These are phyloP conservation scores for Quercus alba DNA, from an alignment of 306 rosid genomes.

Conservation along the genomic window DNA sequence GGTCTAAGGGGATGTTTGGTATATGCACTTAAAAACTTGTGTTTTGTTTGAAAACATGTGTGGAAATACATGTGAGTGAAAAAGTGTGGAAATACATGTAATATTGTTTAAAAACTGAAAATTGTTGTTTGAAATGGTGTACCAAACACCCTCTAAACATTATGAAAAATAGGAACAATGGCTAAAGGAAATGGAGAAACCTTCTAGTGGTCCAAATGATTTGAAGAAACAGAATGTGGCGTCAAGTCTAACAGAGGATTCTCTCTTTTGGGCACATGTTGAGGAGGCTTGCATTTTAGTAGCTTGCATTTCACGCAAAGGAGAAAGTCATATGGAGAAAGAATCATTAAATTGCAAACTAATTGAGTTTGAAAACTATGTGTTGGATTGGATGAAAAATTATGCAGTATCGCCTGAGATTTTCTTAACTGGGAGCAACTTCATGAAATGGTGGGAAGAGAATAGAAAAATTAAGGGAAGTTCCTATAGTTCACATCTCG, in stretches of 20 bases:
- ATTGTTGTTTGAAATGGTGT: too few relatives aligned
- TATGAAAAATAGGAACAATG: too few relatives aligned
- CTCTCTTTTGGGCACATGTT: slow-evolving; percentile 71
- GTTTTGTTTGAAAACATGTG: too few relatives aligned
- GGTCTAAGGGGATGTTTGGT: too few relatives aligned
- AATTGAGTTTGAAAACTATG: slow-evolving; percentile 39
- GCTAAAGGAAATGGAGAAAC: too few relatives aligned
- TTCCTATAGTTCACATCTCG: slow-evolving; percentile 11
- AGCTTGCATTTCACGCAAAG: slow-evolving; percentile 30
- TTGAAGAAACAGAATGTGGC: slow-evolving; percentile 18
- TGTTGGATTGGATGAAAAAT: slow-evolving; percentile 26
- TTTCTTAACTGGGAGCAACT: slow-evolving; percentile 50
- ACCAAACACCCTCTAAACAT: too few relatives aligned
- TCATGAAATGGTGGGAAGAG: slow-evolving; percentile 61
- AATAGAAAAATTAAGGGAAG: slow-evolving; percentile 26
- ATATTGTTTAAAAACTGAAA: too few relatives aligned
- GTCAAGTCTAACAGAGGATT: slow-evolving; percentile 46
- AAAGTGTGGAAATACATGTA: too few relatives aligned
- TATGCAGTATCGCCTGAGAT: slow-evolving; percentile 61
- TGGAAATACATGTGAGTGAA: too few relatives aligned
- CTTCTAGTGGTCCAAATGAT: not conserved
- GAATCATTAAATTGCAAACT: not conserved
- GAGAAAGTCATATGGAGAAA: not conserved
- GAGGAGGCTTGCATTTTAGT: slow-evolving; percentile 50
- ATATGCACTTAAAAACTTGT: too few relatives aligned